phyloP scores from a whole-genome alignment of 176 grass and related monocot genomes.

The Olyra latifolia region DNA sequence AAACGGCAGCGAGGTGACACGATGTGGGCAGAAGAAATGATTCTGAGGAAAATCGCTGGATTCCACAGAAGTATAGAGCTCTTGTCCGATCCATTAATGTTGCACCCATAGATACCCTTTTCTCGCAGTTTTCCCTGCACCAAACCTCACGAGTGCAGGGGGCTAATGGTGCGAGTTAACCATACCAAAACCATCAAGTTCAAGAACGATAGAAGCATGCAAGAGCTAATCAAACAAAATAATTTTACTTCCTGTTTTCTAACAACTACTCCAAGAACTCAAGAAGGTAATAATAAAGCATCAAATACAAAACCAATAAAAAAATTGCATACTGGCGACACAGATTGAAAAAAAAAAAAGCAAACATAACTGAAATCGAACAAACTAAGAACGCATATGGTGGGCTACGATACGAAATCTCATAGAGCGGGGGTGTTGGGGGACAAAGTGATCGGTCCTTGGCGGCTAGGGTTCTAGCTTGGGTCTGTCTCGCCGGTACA shows the following conservation, averaged over 20 bases:
- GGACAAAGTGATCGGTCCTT: not conserved
- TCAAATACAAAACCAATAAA: not conserved
- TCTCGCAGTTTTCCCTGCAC: constrained; percentile 51
- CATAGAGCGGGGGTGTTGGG: not conserved
- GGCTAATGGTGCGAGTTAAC: constrained; percentile 56
- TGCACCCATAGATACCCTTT: constrained; percentile 50
- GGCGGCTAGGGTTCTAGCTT: constrained; percentile 35
- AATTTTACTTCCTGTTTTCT: not conserved
- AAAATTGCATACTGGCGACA: not conserved
- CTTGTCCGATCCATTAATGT: constrained; percentile 40
- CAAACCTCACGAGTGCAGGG: constrained; percentile 40
- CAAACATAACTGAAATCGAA: not conserved
- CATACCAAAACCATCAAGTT: not conserved
- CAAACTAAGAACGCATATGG: not conserved
- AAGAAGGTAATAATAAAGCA: not conserved
- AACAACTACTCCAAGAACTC: no score
- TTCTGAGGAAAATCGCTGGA: constrained; percentile 17
- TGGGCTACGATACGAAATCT: not conserved
- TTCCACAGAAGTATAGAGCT: constrained; percentile 33
- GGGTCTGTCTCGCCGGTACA: not conserved
- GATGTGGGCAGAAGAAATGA: constrained; percentile 48
- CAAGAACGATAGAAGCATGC: not conserved
- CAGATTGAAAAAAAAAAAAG: not conserved
- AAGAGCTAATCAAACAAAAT: not conserved
- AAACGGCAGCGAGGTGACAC: not conserved